Percentiles rank a stretch among this genome's conserved stretches.
Conservation (phyloP, 1,284 basidiomycete genomes). For the Trichosporon ovoides region DNA sequence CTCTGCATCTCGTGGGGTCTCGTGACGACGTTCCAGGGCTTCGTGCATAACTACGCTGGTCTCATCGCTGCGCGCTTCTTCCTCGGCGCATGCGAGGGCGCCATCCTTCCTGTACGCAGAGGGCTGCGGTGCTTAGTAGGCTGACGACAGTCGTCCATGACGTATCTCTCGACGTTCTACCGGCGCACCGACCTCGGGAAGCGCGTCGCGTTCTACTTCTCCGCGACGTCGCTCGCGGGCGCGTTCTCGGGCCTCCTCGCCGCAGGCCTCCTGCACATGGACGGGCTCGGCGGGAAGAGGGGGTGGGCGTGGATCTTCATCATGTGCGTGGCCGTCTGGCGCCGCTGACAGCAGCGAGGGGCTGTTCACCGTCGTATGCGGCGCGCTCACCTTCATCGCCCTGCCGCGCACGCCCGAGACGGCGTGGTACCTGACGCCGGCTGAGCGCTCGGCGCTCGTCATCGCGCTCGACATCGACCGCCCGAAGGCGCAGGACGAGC, state of each 20-base stretch:
- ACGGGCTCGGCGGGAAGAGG: slow-evolving; percentile 46
- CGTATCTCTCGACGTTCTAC: slow-evolving; percentile 55
- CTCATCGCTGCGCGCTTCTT: slow-evolving; percentile 61
- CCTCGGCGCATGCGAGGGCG: slow-evolving; percentile 63
- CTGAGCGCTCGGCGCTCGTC: slow-evolving; percentile 50
- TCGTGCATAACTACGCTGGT: slow-evolving; percentile 57
- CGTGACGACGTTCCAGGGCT: slow-evolving; percentile 58
- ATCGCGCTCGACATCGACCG: slow-evolving; percentile 22
- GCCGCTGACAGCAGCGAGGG: slow-evolving; percentile 44
- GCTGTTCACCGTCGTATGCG: slow-evolving; percentile 46
- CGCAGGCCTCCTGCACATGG: slow-evolving; percentile 53
- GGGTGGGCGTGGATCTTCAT: slow-evolving; percentile 56
- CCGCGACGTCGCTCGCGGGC: slow-evolving; percentile 53
- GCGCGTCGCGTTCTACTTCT: slow-evolving; percentile 55
- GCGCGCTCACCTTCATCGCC: slow-evolving; percentile 51
- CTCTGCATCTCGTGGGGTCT: slow-evolving; percentile 56
- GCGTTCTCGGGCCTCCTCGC: slow-evolving; percentile 50
- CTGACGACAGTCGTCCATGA: slow-evolving; percentile 17
- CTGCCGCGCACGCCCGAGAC: slow-evolving; percentile 47
- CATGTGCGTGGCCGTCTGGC: slow-evolving; percentile 35
- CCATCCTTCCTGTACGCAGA: slow-evolving; percentile 61
- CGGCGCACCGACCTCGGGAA: slow-evolving; percentile 54
- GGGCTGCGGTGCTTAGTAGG: too few species aligned
- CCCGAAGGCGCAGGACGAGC: slow-evolving; percentile 37
- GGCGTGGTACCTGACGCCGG: slow-evolving; percentile 50